Conservation (phyloP, 495 filamentous ascomycete species). For the Haplographium delicatum region DNA sequence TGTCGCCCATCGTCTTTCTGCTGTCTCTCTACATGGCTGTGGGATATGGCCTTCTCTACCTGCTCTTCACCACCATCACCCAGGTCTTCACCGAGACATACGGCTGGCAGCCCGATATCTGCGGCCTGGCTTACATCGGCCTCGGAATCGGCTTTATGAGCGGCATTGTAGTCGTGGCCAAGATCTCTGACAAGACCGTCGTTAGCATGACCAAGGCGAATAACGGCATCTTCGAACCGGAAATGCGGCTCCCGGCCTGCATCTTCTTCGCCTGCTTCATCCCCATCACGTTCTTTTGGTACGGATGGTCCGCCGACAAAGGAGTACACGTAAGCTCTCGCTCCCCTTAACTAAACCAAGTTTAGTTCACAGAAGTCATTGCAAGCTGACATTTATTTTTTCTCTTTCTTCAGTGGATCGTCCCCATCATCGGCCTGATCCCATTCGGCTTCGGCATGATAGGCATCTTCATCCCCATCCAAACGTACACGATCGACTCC, state of each 20-base stretch:
- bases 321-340: constrained; percentile 20
- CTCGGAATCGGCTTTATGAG: constrained; percentile 40
- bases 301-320: constrained; percentile 41
- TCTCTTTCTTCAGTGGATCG: constrained; percentile 55
- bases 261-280: constrained; percentile 36
- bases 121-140: constrained; percentile 43
- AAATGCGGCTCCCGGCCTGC: constrained; percentile 43
- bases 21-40: constrained; percentile 71
- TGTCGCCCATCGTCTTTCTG: constrained; percentile 57
- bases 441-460: constrained; percentile 49
- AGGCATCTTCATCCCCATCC: constrained; percentile 44
- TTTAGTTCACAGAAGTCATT: too few relatives aligned
- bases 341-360: not conserved
- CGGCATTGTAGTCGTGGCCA: constrained; percentile 26
- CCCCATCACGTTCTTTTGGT: constrained; percentile 44
- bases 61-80: constrained; percentile 73
- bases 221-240: constrained; percentile 50
- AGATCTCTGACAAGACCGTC: constrained; percentile 36
- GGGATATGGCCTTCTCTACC: constrained; percentile 71
- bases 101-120: constrained; percentile 35
- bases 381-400: too few relatives aligned
- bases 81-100: constrained; percentile 53
- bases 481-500: constrained; percentile 55
- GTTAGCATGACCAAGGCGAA: constrained; percentile 39
- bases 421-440: constrained; percentile 46